Evolutionary conservation across 176 grass and related monocot genomes (phyloP).

Genomic region (Puccinellia tenuiflora): DNA sequence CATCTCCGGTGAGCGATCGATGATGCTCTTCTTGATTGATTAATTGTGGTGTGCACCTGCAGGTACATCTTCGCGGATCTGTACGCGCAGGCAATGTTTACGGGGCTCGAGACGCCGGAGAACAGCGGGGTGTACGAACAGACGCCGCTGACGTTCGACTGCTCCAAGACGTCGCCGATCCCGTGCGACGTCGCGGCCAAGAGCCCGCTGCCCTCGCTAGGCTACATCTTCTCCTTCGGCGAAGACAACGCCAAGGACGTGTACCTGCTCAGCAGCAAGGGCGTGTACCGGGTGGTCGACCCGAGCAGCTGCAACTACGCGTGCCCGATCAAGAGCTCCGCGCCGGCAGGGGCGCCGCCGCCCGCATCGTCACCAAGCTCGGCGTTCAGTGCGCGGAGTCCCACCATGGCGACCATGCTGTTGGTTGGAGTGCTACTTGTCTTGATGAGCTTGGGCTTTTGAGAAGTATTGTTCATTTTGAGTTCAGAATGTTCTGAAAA

Average conservation of each 20-base stretch:
- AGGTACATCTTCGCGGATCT: conserved; percentile 81
- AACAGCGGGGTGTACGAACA: conserved; percentile 53
- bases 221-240: conserved; percentile 75
- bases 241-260: conserved; percentile 72
- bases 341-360: neutral
- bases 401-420: neutral
- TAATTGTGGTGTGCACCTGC: neutral
- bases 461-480: neutral
- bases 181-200: conserved; percentile 52
- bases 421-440: neutral
- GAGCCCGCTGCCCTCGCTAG: conserved; percentile 66
- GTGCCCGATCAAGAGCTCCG: conserved; percentile 66
- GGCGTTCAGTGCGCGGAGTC: neutral
- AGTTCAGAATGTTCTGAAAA: neutral
- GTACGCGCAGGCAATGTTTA: conserved; percentile 60
- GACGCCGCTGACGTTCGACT: conserved; percentile 36
- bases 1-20: neutral
- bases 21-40: neutral
- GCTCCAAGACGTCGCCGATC: conserved; percentile 68
- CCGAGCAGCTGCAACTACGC: conserved; percentile 53
- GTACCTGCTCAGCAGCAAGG: conserved; percentile 72
- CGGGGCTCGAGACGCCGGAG: conserved; percentile 45
- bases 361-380: neutral
- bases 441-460: conserved; percentile 4
- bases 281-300: conserved; percentile 76